These are phyloP conservation scores for Blastomyces emzantsi DNA, from an alignment of 2,329 filamentous ascomycete genomes.

Conservation along the genomic window DNA sequence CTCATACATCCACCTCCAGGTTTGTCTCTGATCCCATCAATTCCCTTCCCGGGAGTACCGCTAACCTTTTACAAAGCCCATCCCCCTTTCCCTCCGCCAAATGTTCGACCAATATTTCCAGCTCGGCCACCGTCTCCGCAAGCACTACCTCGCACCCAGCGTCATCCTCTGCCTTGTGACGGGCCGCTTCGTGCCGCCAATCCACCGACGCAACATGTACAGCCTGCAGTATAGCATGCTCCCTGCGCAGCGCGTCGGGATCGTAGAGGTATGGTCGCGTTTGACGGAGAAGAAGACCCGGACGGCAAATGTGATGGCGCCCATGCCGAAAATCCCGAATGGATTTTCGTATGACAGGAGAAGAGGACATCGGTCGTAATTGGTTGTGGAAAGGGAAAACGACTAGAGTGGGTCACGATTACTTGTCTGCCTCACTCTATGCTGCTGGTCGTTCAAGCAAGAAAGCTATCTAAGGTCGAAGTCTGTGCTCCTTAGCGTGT, in stretches of 20 bases:
- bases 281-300: slow-evolving; percentile 45
- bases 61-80: slow-evolving; percentile 49
- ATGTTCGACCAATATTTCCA: slow-evolving; percentile 99
- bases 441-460: not conserved
- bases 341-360: slow-evolving; percentile 28
- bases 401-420: not conserved
- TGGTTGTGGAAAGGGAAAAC: not conserved
- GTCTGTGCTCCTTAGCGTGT: not conserved
- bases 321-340: slow-evolving; percentile 26
- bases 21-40: slow-evolving; percentile 26
- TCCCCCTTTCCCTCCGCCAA: slow-evolving; percentile 78
- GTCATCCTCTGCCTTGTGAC: slow-evolving; percentile 83
- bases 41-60: slow-evolving; percentile 1
- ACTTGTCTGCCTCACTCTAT: not conserved
- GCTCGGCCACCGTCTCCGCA: slow-evolving; percentile 80
- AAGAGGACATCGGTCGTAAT: slow-evolving; percentile 26
- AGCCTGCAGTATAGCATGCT: slow-evolving; percentile 98
- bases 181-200: slow-evolving; percentile 87
- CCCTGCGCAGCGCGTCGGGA: slow-evolving; percentile 67
- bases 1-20: slow-evolving; percentile 80
- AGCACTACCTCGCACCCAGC: slow-evolving; percentile 84
- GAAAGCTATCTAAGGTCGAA: not conserved
- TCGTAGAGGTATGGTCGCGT: slow-evolving; percentile 76
- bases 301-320: slow-evolving; percentile 20
- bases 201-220: slow-evolving; percentile 90